Conservation (phyloP, 192 early-diverging fungal species). For the Jimgerdemannia flammicorona region DNA sequence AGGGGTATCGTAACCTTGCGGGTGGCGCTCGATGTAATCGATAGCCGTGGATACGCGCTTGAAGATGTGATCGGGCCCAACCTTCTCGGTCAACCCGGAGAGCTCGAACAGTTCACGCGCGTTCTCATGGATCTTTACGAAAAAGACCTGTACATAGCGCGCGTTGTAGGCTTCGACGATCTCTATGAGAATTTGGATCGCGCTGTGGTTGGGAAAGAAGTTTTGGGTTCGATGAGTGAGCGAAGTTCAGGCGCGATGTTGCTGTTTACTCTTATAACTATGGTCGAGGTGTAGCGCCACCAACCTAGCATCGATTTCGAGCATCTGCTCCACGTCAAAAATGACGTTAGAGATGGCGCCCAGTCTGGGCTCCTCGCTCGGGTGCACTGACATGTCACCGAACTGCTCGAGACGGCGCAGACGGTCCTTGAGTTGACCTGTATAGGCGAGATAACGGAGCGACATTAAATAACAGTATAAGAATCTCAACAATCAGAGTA, state of each 20-base stretch:
- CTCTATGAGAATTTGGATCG: slow-evolving; percentile 75
- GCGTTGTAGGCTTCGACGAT: slow-evolving; percentile 85
- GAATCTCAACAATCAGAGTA: too few relatives aligned
- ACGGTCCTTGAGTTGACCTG: slow-evolving; percentile 91
- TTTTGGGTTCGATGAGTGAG: too few relatives aligned
- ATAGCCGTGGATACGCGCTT: slow-evolving; percentile 48
- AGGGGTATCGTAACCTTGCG: not conserved
- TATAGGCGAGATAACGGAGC: not conserved
- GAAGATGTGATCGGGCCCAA: slow-evolving; percentile 69
- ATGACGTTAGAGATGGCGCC: slow-evolving; percentile 73
- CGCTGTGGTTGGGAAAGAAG: slow-evolving; percentile 8
- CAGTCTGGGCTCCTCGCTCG: slow-evolving; percentile 84
- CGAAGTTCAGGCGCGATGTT: too few relatives aligned
- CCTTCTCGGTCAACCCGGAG: slow-evolving; percentile 58
- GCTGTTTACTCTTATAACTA: too few relatives aligned
- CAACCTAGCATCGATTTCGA: slow-evolving; percentile 89
- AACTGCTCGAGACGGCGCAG: slow-evolving; percentile 90
- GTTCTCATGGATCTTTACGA: slow-evolving; percentile 80
- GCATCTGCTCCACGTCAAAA: slow-evolving; percentile 91
- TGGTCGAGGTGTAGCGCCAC: not conserved
- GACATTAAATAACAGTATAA: not conserved
- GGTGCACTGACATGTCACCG: slow-evolving; percentile 93
- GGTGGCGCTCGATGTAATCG: slow-evolving; percentile 17
- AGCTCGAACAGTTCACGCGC: slow-evolving; percentile 70
- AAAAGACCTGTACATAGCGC: slow-evolving; percentile 82